These are phyloP conservation scores for Cordia subcordata DNA, from an alignment of 257 asterid species.

Conservation along the genomic window DNA sequence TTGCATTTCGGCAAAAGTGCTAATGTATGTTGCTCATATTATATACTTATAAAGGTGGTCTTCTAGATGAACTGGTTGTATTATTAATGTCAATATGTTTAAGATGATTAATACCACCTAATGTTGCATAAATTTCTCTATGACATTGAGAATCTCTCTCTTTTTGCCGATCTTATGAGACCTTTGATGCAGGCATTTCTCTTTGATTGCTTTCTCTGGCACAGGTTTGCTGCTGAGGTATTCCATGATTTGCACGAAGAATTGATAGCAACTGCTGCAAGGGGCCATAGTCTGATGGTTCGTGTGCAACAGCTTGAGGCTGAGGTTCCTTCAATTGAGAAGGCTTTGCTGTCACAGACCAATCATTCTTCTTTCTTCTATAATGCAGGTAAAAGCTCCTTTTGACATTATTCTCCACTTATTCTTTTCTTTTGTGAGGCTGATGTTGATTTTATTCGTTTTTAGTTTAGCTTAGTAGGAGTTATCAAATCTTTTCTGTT, in stretches of 20 bases:
- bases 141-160: not conserved
- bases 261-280: conserved; percentile 85
- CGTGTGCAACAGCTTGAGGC: conserved; percentile 93
- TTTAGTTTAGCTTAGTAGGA: too few relatives aligned
- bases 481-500: too few relatives aligned
- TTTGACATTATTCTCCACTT: conserved; percentile 1
- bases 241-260: conserved; percentile 90
- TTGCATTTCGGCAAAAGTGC: too few relatives aligned
- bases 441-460: too few relatives aligned
- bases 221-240: conserved; percentile 93
- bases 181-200: conserved; percentile 6
- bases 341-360: conserved; percentile 84
- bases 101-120: too few relatives aligned
- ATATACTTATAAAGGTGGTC: too few relatives aligned
- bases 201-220: conserved; percentile 36
- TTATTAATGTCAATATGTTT: too few relatives aligned
- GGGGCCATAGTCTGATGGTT: conserved; percentile 69
- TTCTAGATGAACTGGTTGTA: too few relatives aligned
- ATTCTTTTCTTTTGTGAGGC: not conserved
- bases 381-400: conserved; percentile 55
- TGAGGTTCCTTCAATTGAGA: conserved; percentile 75
- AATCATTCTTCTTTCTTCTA: conserved; percentile 71
- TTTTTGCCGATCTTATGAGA: not conserved
- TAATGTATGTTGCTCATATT: too few relatives aligned
- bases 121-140: not conserved